phyloP scores from a whole-genome alignment of 768 basidiomycete species.

The Mycena olivaceomarginata region DNA sequence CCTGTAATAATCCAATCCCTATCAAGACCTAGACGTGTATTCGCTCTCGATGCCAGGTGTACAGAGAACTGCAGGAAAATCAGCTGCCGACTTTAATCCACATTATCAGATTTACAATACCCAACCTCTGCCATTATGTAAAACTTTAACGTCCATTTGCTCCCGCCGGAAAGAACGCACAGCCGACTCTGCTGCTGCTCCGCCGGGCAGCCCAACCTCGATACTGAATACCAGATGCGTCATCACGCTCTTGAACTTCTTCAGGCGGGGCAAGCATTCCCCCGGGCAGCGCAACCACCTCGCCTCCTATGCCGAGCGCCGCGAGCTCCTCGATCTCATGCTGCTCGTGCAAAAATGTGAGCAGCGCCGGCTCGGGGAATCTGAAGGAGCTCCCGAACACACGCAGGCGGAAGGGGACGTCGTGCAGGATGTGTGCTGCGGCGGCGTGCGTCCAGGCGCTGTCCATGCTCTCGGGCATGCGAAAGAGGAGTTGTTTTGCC shows the following conservation, averaged over 20 bases:
- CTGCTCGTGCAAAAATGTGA: conserved; percentile 10
- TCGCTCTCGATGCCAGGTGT: too few species aligned
- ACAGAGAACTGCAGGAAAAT: too few species aligned
- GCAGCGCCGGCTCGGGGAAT: neutral
- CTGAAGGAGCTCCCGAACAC: conserved; percentile 14
- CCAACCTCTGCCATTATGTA: neutral
- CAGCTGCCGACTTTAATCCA: too few species aligned
- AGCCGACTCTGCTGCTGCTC: neutral
- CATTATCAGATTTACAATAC: too few species aligned
- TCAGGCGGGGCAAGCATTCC: neutral
- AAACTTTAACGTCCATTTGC: neutral
- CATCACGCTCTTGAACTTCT: neutral
- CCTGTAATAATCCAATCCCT: too few species aligned
- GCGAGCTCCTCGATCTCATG: conserved; percentile 22
- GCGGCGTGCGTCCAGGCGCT: neutral
- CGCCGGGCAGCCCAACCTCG: neutral
- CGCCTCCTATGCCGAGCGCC: neutral
- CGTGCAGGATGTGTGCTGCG: neutral
- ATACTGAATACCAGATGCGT: neutral
- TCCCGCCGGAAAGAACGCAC: neutral
- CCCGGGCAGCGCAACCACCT: neutral
- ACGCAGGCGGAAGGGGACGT: conserved; percentile 4
- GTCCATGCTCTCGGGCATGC: neutral
- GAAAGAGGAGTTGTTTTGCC: neutral
- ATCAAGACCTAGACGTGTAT: too few species aligned